Evolutionary conservation across 225 moss, liverwort and hornwort genomes (phyloP), one percentile per base, ranked within the genome.

Genomic region (Asterella californica): DNA sequence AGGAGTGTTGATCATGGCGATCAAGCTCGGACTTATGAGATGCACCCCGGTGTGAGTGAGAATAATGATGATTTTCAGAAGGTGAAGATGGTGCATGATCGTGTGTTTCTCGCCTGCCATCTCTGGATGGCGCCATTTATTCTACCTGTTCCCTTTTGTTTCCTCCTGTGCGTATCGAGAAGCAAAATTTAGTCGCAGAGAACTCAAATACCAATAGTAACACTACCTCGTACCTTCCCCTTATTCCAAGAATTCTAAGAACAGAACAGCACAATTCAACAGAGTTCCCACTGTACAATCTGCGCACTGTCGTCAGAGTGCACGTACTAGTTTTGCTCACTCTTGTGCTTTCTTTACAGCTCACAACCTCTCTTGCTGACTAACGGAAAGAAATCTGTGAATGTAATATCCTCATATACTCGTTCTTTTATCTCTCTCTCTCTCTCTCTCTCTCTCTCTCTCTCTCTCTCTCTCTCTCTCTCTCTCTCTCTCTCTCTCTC

Each of bases 51-150:
- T 79, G 79, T 34, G 79, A 79, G 48, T 47, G 47, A 27, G 46
- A 72, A 27, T 77, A 79, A 38, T 82, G 75, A 29, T 79, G 85
- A 37, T 55, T 72, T 45, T 76, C 77, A 22, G 79, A 72, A 0
- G 80, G 68, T 37, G 86, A 76, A 5, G 79, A 72, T n/a, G 82
- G 66, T 15, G 67, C 69, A 62, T 83, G 74, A 48, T 86, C 86
- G 55, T 86, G 80, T 29, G 83, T 67, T 36, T 69, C 86, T 78
- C 83, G 66, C 78, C 80, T 77, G 10, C 66, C 83, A 21, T 86
- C 86, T 70, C 83, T 72, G 11, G 86, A 85, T 10, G 85, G 85
- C 34, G 85, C 82, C 85, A 85, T 76, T 82, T 54, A 21, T 15
- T 69, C 25, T 34, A 21, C 69, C 11, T 61, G 38, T 11, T 77